Evolutionary conservation across 345 rosid species (phyloP).

Genomic region (Eucalyptus sp.): DNA sequence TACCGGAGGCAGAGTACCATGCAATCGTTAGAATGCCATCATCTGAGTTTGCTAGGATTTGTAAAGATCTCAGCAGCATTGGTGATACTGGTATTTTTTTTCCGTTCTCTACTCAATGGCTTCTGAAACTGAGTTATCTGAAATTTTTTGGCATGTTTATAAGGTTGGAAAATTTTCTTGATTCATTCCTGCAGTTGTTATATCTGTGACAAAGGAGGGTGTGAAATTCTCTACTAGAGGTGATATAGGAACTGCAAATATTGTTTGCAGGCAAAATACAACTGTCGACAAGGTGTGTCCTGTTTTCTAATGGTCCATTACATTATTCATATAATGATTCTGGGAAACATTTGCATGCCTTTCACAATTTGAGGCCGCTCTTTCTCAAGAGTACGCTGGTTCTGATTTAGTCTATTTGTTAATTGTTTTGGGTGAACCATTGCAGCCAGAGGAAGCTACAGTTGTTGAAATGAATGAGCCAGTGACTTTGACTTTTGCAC

Average conservation of each 20-base stretch:
- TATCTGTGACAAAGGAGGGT: slow-evolving; percentile 95
- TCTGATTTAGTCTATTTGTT: neutral
- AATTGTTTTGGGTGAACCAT: neutral
- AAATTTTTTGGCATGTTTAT: neutral
- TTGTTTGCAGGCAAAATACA: slow-evolving; percentile 89
- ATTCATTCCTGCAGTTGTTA: slow-evolving; percentile 44
- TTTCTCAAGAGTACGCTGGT: neutral
- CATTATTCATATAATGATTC: neutral
- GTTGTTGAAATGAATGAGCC: slow-evolving; percentile 91
- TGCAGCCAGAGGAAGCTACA: slow-evolving; percentile 94
- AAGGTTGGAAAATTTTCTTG: neutral
- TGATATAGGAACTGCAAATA: slow-evolving; percentile 91
- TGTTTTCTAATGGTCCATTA: neutral
- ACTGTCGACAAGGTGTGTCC: slow-evolving; percentile 74
- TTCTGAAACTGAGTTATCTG: neutral
- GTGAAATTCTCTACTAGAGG: slow-evolving; percentile 96
- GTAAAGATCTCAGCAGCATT: slow-evolving; percentile 80
- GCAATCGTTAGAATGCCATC: slow-evolving; percentile 98
- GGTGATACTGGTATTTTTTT: slow-evolving; percentile 77
- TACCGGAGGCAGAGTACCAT: slow-evolving; percentile 96
- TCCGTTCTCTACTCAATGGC: neutral
- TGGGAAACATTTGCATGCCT: neutral
- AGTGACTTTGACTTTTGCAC: slow-evolving; percentile 78
- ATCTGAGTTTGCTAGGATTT: slow-evolving; percentile 78
- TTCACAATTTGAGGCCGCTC: neutral